These are phyloP conservation scores for Funneliformis caledonium DNA, from an alignment of 371 early-diverging fungal species.

Conservation along the genomic window DNA sequence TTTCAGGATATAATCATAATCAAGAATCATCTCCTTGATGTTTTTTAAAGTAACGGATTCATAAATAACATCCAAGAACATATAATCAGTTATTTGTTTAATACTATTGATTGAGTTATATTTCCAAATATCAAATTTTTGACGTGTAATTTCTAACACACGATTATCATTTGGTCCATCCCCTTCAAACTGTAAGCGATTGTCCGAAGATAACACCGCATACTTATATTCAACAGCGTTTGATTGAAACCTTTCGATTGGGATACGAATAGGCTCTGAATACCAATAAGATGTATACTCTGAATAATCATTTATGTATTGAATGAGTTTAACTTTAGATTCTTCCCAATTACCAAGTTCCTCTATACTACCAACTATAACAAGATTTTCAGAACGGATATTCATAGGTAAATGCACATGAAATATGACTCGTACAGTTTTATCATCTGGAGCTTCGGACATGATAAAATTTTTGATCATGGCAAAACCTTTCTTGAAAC, in stretches of 20 bases:
- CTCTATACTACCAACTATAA: too few relatives aligned
- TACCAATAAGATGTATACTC: not conserved
- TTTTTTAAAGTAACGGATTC: not conserved
- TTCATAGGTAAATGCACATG: too few relatives aligned
- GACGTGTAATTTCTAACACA: not conserved
- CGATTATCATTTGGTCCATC: not conserved
- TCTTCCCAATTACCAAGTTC: too few relatives aligned
- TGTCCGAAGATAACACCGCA: not conserved
- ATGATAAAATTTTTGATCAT: too few relatives aligned
- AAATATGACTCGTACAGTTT: too few relatives aligned
- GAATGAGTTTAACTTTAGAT: too few relatives aligned
- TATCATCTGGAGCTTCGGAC: too few relatives aligned
- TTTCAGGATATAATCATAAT: not conserved
- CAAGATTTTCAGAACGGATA: too few relatives aligned
- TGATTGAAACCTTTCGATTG: not conserved
- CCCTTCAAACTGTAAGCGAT: not conserved
- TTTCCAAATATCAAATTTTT: constrained; percentile 12
- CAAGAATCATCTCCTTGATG: not conserved
- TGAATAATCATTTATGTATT: too few relatives aligned
- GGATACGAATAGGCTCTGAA: constrained; percentile 34
- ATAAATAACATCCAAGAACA: constrained; percentile 5
- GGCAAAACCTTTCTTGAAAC: too few relatives aligned
- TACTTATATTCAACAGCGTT: constrained; percentile 5
- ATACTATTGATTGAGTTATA: too few relatives aligned
- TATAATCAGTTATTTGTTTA: not conserved